Evolutionary conservation across 2,329 filamentous ascomycete genomes (phyloP).

Genomic region (Alternaria viburni): DNA sequence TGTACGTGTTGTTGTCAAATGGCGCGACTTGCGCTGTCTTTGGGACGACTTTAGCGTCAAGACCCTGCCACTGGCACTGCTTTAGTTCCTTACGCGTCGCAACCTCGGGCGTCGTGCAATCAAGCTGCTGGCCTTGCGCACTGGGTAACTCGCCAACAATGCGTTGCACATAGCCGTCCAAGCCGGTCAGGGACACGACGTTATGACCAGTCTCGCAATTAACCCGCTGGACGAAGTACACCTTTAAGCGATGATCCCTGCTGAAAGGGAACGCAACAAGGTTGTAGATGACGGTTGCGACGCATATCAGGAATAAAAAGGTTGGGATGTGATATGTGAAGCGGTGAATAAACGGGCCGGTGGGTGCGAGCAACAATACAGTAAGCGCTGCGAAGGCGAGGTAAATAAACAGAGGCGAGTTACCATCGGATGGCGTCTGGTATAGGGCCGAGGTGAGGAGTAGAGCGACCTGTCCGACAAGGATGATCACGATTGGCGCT

Average conservation of each 20-base stretch:
- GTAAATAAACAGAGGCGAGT: conserved; percentile 73
- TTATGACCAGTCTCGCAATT: conserved; percentile 76
- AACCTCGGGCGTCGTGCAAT: conserved; percentile 49
- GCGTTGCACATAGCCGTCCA: conserved; percentile 50
- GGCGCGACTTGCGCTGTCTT: conserved; percentile 38
- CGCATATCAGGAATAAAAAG: conserved; percentile 74
- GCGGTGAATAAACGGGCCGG: conserved; percentile 85
- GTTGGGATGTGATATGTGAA: conserved; percentile 82
- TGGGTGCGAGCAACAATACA: conserved; percentile 74
- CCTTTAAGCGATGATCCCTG: conserved; percentile 76
- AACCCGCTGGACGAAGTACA: conserved; percentile 83
- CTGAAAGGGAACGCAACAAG: conserved; percentile 89
- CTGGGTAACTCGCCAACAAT: conserved; percentile 75
- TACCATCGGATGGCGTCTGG: conserved; percentile 87
- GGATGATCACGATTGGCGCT: conserved; percentile 76
- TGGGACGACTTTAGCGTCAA: conserved; percentile 68
- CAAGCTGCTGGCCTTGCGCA: conserved; percentile 63
- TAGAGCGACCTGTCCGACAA: conserved; percentile 78
- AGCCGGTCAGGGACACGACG: conserved; percentile 60
- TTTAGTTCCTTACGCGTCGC: conserved; percentile 59
- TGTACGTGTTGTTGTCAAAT: conserved; percentile 34
- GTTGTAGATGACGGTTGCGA: conserved; percentile 83
- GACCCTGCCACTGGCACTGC: conserved; percentile 75
- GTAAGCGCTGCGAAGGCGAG: conserved; percentile 71
- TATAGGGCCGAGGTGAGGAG: conserved; percentile 73